Evolutionary conservation across 2,329 filamentous ascomycete genomes (phyloP).

Genomic region (Claviceps maximensis): DNA sequence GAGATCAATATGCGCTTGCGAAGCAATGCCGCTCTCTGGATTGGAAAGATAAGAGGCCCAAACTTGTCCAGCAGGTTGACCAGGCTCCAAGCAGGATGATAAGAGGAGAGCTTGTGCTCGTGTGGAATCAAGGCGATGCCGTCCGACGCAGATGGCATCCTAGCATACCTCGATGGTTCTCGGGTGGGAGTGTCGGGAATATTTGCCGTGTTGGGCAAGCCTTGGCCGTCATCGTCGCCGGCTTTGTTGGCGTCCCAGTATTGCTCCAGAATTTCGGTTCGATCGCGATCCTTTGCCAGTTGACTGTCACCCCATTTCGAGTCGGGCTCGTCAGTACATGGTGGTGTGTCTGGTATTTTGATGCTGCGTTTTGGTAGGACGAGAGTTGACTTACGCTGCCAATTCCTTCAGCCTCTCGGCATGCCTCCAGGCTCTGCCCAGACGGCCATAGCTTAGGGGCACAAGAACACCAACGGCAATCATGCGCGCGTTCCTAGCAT

Average conservation of each 20-base stretch:
- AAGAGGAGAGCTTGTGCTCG: constrained; percentile 56
- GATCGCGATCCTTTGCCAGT: constrained; percentile 51
- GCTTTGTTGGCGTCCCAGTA: constrained; percentile 58
- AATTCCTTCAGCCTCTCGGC: constrained; percentile 62
- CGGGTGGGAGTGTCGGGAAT: constrained; percentile 20
- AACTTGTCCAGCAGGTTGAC: constrained; percentile 66
- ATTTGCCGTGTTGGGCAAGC: constrained; percentile 12
- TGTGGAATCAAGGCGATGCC: constrained; percentile 43
- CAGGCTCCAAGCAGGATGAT: constrained; percentile 80
- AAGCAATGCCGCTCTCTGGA: constrained; percentile 75
- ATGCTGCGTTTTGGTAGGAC: not conserved
- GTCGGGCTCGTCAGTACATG: not conserved
- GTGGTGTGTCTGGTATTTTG: not conserved
- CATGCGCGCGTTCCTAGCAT: constrained; percentile 79
- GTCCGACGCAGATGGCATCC: constrained; percentile 49
- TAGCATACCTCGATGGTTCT: constrained; percentile 31
- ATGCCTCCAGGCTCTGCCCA: constrained; percentile 84
- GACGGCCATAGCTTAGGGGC: constrained; percentile 67
- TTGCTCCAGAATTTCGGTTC: constrained; percentile 52
- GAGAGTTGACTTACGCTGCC: constrained; percentile 42
- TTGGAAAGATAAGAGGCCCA: constrained; percentile 81
- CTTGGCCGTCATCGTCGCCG: constrained; percentile 14
- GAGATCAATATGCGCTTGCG: constrained; percentile 82
- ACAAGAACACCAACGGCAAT: constrained; percentile 84
- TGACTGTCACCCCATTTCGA: constrained; percentile 22